Evolutionary conservation across 129 eudicot genomes (phyloP).

Genomic region (Oenanthe sinensis): DNA sequence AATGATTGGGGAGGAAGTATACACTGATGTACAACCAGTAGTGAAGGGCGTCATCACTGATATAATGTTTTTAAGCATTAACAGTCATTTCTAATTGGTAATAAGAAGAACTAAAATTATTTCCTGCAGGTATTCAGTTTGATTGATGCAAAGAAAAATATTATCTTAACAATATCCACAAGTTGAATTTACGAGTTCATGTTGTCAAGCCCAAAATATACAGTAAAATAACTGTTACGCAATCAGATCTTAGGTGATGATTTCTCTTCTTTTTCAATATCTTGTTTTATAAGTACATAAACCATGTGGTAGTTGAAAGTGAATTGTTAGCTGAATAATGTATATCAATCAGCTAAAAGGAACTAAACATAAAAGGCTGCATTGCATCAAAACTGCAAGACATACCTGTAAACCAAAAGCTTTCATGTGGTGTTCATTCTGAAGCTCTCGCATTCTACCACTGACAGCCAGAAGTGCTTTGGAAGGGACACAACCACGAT

Average conservation of each 20-base stretch:
- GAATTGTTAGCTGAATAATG: not conserved
- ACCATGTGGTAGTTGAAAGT: not conserved
- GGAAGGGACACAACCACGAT: slow-evolving; percentile 98
- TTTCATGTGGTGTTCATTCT: slow-evolving; percentile 93
- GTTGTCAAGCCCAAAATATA: not conserved
- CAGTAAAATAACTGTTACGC: not conserved
- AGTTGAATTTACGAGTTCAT: not conserved
- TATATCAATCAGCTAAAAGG: not conserved
- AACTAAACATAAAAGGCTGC: not conserved
- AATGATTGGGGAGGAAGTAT: not conserved
- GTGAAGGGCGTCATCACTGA: not conserved
- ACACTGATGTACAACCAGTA: not conserved
- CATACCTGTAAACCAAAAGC: slow-evolving; percentile 92
- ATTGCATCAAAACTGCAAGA: not conserved
- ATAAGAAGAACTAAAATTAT: not conserved
- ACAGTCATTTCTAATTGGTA: not conserved
- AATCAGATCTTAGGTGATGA: not conserved
- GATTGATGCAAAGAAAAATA: not conserved
- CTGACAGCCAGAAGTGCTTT: slow-evolving; percentile 99
- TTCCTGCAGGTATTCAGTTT: not conserved
- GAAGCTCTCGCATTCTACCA: slow-evolving; percentile 98
- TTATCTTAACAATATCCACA: not conserved
- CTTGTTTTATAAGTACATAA: not conserved
- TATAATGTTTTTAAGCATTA: not conserved
- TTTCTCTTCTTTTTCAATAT: not conserved